Evolutionary conservation across 108 stramenopile genomes (phyloP).

Genomic region (Craspedostauros australis): DNA sequence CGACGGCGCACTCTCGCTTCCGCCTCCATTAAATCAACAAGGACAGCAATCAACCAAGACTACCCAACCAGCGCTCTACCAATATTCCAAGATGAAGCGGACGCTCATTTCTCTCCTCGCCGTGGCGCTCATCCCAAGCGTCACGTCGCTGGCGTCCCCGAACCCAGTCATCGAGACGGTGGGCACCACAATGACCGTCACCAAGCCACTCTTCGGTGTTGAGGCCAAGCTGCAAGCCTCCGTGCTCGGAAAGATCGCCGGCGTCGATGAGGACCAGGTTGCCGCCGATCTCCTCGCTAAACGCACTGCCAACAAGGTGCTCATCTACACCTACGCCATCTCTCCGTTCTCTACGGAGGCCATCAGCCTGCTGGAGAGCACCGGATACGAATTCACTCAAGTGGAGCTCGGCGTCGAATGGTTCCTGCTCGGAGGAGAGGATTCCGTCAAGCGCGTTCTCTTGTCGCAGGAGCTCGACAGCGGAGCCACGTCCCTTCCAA

Average conservation of each 20-base stretch:
- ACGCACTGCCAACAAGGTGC: conserved; percentile 28
- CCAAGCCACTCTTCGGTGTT: conserved; percentile 50
- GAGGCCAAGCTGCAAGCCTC: conserved; percentile 59
- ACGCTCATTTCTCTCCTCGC: no score
- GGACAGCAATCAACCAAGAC: no score
- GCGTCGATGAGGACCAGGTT: conserved; percentile 39
- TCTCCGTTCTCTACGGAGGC: conserved; percentile 64
- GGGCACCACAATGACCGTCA: conserved; percentile 58
- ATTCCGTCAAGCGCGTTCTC: conserved; percentile 43
- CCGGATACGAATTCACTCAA: conserved; percentile 42
- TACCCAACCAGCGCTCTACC: no score
- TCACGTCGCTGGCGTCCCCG: no score
- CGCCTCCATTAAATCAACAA: no score
- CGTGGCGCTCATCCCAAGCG: no score
- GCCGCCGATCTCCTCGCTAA: conserved; percentile 5
- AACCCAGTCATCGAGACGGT: conserved; percentile 55
- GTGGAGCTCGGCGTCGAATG: conserved; percentile 65
- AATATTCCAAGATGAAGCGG: no score
- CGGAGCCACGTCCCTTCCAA: conserved; percentile 56
- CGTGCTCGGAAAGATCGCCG: conserved; percentile 37
- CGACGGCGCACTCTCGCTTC: no score
- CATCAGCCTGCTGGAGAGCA: conserved; percentile 41
- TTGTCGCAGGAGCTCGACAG: conserved; percentile 35
- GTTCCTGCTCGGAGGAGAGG: conserved; percentile 58
- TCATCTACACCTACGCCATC: conserved; percentile 69